Evolutionary conservation across 164 flowering plant species (phyloP).

Genomic region (Stephania yunnanensis): DNA sequence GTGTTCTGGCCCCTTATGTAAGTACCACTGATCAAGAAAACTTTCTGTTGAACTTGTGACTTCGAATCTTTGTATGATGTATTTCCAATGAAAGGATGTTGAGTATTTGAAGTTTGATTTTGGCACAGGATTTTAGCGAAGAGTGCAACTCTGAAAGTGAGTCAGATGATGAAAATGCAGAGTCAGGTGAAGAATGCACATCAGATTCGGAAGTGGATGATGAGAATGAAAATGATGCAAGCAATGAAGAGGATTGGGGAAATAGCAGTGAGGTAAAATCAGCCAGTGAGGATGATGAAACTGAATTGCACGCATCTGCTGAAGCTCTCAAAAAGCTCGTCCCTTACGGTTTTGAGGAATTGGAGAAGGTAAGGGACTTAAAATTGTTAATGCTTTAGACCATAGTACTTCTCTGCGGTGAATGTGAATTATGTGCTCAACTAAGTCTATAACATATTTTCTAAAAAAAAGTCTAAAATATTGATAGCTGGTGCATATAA

Average conservation of each 20-base stretch:
- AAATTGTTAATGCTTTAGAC: background rate
- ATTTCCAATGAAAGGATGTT: background rate
- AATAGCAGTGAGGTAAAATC: conserved; percentile 67
- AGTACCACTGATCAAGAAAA: conserved; percentile 18
- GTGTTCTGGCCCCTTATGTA: conserved; percentile 88
- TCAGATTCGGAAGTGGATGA: conserved; percentile 81
- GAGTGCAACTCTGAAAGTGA: conserved; percentile 65
- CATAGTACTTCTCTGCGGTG: background rate
- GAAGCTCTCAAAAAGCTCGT: conserved; percentile 79
- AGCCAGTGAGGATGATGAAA: conserved; percentile 70
- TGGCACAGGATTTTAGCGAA: conserved; percentile 71
- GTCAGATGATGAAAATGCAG: conserved; percentile 66
- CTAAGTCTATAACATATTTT: background rate
- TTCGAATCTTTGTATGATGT: background rate
- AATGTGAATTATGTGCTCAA: background rate
- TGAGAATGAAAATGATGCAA: conserved; percentile 73
- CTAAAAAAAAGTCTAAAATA: too few species aligned
- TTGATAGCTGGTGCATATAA: background rate
- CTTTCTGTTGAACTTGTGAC: background rate
- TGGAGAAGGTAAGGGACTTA: conserved; percentile 54
- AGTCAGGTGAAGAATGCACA: conserved; percentile 52
- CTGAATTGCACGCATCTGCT: conserved; percentile 51
- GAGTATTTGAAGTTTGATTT: background rate
- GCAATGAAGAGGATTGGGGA: conserved; percentile 68
- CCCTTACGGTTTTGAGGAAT: conserved; percentile 58